Evolutionary conservation across 139 green algal genomes (phyloP).

Genomic region (Chlamydomonas sphaeroides): DNA sequence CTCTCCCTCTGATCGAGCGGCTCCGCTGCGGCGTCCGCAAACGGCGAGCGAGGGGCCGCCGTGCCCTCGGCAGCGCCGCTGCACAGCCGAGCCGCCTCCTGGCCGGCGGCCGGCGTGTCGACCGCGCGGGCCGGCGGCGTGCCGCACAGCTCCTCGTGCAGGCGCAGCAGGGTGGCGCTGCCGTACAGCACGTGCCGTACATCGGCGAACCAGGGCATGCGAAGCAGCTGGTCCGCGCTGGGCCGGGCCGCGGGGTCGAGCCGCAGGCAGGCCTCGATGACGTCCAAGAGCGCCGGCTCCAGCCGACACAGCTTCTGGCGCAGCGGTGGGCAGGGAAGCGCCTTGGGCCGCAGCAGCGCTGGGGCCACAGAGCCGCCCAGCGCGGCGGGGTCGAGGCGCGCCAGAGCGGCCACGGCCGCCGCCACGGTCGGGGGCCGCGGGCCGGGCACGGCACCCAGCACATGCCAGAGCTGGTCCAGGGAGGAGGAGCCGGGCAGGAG

Average conservation of each 20-base stretch:
- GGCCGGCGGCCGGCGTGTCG: too few species aligned
- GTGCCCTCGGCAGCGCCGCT: too few species aligned
- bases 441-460: conserved; percentile 62
- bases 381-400: background rate
- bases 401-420: conserved; percentile 31
- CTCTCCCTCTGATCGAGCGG: too few species aligned
- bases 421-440: conserved; percentile 49
- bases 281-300: background rate
- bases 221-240: conserved; percentile 6
- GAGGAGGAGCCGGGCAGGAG: conserved; percentile 78
- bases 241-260: background rate
- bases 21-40: too few species aligned
- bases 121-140: too few species aligned
- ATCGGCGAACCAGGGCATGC: conserved; percentile 1
- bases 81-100: too few species aligned
- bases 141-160: background rate
- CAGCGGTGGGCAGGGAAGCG: conserved; percentile 5
- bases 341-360: background rate
- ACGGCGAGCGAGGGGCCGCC: too few species aligned
- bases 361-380: background rate
- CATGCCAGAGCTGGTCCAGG: conserved; percentile 80
- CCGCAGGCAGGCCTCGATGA: conserved; percentile 16
- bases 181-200: background rate
- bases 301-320: background rate
- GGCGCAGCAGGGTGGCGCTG: background rate